These are phyloP conservation scores for Whalleya microplaca DNA, from an alignment of 2,329 filamentous ascomycete species.

Conservation along the genomic window DNA sequence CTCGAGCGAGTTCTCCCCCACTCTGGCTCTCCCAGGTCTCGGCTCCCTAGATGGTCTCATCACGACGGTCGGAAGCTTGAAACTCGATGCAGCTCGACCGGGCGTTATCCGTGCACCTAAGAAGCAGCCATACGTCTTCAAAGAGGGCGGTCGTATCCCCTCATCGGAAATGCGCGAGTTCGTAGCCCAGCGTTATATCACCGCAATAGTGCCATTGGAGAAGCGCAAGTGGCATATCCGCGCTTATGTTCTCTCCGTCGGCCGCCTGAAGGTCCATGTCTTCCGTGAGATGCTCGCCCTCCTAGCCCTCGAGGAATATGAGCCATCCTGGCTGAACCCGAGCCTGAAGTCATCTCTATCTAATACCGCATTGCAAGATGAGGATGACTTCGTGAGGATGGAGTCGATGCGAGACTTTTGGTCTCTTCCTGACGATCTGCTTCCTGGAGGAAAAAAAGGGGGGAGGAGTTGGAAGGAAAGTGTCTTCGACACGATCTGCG, in stretches of 20 bases:
- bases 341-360: slow-evolving; percentile 41
- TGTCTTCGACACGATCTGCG: slow-evolving; percentile 42
- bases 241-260: slow-evolving; percentile 42
- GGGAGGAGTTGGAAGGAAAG: slow-evolving; percentile 37
- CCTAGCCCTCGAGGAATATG: slow-evolving; percentile 40
- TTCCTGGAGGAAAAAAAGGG: slow-evolving; percentile 24
- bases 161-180: slow-evolving; percentile 44
- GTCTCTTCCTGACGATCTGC: slow-evolving; percentile 33
- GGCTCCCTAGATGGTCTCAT: slow-evolving; percentile 37
- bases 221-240: slow-evolving; percentile 43
- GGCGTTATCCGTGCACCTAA: no score
- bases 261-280: slow-evolving; percentile 42
- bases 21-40: slow-evolving; percentile 32
- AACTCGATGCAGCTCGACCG: no score
- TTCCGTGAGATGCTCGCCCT: slow-evolving; percentile 43
- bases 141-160: slow-evolving; percentile 40
- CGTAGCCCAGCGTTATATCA: slow-evolving; percentile 44
- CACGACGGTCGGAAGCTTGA: slow-evolving; percentile 32
- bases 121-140: slow-evolving; percentile 33
- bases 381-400: slow-evolving; percentile 37
- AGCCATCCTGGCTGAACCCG: slow-evolving; percentile 43
- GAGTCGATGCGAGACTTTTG: slow-evolving; percentile 43
- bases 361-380: slow-evolving; percentile 43
- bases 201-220: slow-evolving; percentile 36
- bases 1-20: slow-evolving; percentile 26